Percentiles rank a stretch among this genome's conserved stretches.
Evolutionary conservation across 2,329 filamentous ascomycete species (phyloP).

Genomic region (Aaosphaeria arxii): DNA sequence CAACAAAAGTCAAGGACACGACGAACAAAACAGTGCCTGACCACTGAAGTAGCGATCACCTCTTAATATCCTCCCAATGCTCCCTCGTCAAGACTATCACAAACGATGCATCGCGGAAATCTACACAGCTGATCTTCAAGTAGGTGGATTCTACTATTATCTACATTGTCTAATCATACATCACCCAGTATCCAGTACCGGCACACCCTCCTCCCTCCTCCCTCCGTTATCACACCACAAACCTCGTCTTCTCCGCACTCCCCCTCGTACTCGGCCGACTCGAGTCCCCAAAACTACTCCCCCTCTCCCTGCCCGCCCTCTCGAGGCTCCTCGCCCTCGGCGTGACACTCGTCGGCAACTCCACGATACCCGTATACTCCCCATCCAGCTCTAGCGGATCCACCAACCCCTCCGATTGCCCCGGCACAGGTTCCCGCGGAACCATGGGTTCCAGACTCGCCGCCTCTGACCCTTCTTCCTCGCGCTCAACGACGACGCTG

Average conservation of each 20-base stretch:
- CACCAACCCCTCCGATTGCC: conserved; percentile 22
- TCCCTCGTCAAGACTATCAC: too few relatives aligned
- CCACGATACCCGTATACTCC: conserved; percentile 10
- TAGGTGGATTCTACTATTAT: too few relatives aligned
- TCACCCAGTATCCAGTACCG: too few relatives aligned
- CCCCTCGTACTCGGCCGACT: neutral
- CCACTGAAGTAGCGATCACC: too few relatives aligned
- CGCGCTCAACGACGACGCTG: conserved; percentile 17
- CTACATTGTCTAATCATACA: too few relatives aligned
- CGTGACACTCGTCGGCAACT: conserved; percentile 19
- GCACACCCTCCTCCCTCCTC: too few relatives aligned
- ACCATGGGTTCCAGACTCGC: conserved; percentile 1
- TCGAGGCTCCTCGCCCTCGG: conserved; percentile 15
- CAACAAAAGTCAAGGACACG: too few relatives aligned
- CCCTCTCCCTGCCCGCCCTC: conserved; percentile 2
- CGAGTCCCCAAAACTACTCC: conserved; percentile 6
- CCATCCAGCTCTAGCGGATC: conserved; percentile 23
- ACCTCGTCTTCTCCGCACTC: neutral
- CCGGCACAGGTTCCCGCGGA: conserved; percentile 17
- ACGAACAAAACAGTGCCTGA: too few relatives aligned
- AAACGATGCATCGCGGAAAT: too few relatives aligned
- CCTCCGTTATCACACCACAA: too few relatives aligned
- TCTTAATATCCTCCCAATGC: too few relatives aligned
- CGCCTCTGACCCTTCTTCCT: conserved; percentile 15
- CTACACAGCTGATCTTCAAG: too few relatives aligned